Conservation (phyloP, 1,139 yeast species). For the Debaryomyces coudertii region DNA sequence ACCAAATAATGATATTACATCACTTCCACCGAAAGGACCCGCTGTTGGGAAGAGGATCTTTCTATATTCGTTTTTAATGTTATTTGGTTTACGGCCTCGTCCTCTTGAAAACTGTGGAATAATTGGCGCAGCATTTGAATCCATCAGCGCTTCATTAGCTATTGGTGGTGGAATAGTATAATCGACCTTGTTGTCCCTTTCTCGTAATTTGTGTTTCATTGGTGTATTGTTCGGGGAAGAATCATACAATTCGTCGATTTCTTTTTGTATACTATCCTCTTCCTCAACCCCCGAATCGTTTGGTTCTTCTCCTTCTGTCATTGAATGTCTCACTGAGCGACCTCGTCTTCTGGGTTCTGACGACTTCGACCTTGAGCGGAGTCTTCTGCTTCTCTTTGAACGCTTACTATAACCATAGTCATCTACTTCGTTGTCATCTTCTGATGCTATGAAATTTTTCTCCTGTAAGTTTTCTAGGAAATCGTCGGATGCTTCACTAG, state of each 20-base stretch:
- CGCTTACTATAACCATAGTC: slow-evolving; percentile 32
- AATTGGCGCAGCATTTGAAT: slow-evolving; percentile 20
- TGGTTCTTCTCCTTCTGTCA: slow-evolving; percentile 29
- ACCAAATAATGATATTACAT: slow-evolving; percentile 75
- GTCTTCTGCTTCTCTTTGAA: slow-evolving; percentile 22
- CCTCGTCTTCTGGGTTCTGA: slow-evolving; percentile 25
- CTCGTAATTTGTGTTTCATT: slow-evolving; percentile 67
- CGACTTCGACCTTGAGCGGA: slow-evolving; percentile 31
- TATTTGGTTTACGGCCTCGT: slow-evolving; percentile 34
- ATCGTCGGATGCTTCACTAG: slow-evolving; percentile 33
- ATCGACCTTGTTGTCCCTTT: slow-evolving; percentile 70
- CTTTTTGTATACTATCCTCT: slow-evolving; percentile 49
- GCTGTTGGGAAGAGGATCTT: slow-evolving; percentile 86
- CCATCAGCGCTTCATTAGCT: slow-evolving; percentile 45
- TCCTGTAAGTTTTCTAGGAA: slow-evolving; percentile 34
- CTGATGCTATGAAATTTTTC: slow-evolving; percentile 42
- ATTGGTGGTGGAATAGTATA: slow-evolving; percentile 89
- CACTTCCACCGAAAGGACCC: slow-evolving; percentile 97
- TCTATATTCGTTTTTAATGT: slow-evolving; percentile 49
- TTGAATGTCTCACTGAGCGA: slow-evolving; percentile 21
- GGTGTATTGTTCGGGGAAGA: slow-evolving; percentile 58
- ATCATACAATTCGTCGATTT: slow-evolving; percentile 54
- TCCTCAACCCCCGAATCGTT: slow-evolving; percentile 25
- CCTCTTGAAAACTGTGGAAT: slow-evolving; percentile 20
- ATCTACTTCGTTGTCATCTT: slow-evolving; percentile 31